Evolutionary conservation across 2,329 filamentous ascomycete genomes (phyloP).

Genomic region (Fusarium sp.): DNA sequence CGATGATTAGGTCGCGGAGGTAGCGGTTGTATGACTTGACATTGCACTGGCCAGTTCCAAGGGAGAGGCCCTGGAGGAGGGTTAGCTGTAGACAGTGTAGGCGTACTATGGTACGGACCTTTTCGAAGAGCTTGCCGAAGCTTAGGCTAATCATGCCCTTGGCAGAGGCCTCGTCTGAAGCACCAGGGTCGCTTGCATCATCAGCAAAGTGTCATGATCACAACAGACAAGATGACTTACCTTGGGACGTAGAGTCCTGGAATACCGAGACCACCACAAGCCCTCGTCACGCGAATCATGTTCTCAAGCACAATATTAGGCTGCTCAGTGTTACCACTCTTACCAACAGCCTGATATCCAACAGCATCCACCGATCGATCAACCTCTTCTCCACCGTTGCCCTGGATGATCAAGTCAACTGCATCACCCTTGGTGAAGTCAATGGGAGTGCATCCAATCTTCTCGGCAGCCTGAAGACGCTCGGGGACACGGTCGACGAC

Average conservation of each 20-base stretch:
- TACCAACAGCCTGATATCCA: conserved; percentile 72
- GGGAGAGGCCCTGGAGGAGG: conserved; percentile 62
- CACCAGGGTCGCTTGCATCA: conserved; percentile 66
- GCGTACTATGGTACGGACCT: conserved; percentile 55
- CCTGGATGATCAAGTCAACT: conserved; percentile 70
- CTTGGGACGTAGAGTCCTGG: conserved; percentile 64
- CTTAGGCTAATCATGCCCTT: conserved; percentile 73
- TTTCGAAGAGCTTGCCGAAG: conserved; percentile 77
- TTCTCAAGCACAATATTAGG: conserved; percentile 74
- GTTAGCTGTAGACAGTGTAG: not conserved
- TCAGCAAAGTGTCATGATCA: not conserved
- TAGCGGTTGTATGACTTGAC: conserved; percentile 77
- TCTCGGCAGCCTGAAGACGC: conserved; percentile 68
- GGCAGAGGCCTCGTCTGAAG: conserved; percentile 69
- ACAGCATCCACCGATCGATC: conserved; percentile 75
- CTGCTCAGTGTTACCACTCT: conserved; percentile 68
- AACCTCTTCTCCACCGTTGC: conserved; percentile 72
- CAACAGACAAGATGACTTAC: conserved; percentile 17
- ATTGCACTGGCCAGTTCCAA: conserved; percentile 75
- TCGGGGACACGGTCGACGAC: conserved; percentile 73
- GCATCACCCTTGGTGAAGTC: conserved; percentile 71
- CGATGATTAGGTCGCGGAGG: conserved; percentile 73
- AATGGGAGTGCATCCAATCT: conserved; percentile 71
- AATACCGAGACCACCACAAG: conserved; percentile 72
- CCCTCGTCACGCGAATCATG: conserved; percentile 71